Base-by-base conservation (phyloP, 2,329 filamentous ascomycete species). In the Verticillium isaacii region DNA sequence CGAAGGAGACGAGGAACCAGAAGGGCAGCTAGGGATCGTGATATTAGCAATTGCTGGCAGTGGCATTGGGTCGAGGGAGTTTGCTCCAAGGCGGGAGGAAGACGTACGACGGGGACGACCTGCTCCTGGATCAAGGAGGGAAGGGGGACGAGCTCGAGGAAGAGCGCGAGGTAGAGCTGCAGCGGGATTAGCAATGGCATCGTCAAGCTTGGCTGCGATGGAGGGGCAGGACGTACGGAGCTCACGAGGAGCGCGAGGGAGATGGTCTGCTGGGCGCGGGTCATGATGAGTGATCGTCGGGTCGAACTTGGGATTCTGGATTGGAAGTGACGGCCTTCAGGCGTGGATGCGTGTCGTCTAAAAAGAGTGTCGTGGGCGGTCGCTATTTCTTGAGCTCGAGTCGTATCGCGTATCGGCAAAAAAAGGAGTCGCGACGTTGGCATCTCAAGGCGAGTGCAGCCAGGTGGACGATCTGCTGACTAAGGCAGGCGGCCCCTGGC, bases 191-290 rank as follows among this genome's bases (percentile, higher is more conserved):
- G 69, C 32, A 56, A n/a, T 19, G 7, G 11, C 3, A 7, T 34
- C 14, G n/a, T 29, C 15, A 37, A 57, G 52, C 17, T 29, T 6
- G 56, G 36, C 25, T 34, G 56, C 23, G 37, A 36, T 59, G 41
- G 60, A 41, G 57, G 54, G 54, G 34, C 29, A 57, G 57, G 59
- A 61, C 86, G 70, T 89, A 97, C 93, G 41, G 93, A 96, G 70
- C 91, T 92, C 77, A 95, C 85, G 69, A 97, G 85, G 71, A 97
- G 87, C 72, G 88, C 89, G 72, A 97, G 84, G 65, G 93, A 96
- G 74, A 97, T 89, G 67, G 92, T 94, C 78, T 98, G 93, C 76
- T 92, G 89, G 25, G 95, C 95, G 78, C 93, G 92, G 68, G 95
- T 97, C 95, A 98, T 98, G 66, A 67, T 88, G 78, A 69, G 34